Base-by-base conservation (phyloP, 2,329 filamentous ascomycete genomes). In the Sclerotinia borealis region DNA sequence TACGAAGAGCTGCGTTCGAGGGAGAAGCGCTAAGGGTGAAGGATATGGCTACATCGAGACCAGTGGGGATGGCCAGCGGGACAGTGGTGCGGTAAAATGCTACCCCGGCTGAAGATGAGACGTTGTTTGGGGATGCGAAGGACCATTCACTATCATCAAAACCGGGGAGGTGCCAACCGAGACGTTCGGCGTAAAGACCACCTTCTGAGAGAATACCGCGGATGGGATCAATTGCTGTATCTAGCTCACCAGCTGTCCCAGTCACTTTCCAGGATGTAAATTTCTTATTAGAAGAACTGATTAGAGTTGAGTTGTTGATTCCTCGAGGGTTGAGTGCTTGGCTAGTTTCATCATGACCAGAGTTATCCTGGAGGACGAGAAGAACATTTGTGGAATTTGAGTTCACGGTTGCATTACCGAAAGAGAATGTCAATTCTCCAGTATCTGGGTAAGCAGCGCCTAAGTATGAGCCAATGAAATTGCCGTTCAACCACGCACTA, bases 121-220 rank as follows among this genome's bases (percentile, higher is more conserved):
- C 76, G 1, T 72, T 70, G 8, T 70, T 65, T 8, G 70, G 65
- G 27, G 66, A 64, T 29, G 62, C 47, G 48, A 39, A 22, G 19
- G 70, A 64, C 81, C 82, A 83, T 11, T 73, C 68, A 19, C 75
- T 71, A 66, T 80, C 79, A 11, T 83, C 77, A 66, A 81, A 86
- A 3, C 79, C 82, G 0, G 84, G 83, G 0, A 87, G 77, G 67
- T 85, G 82, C 78, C 80, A 82, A 17, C 85, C 84, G 0, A 85
- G 74, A 13, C 84, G 79, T 70, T 86, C 84, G 1, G 81, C 81
- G 48, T 79, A 80, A 4, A 86, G 77, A 0, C 84, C 83, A 25
- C 84, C 84, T 71, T 87, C 84, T 62, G 83, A 83, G 29, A 81
- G 75, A 0, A 80, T 77, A 0, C 83, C 82, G 1, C 84, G 80